These are phyloP conservation scores for Bothriochloa decipiens DNA, from an alignment of 176 grass and related monocot genomes.

Conservation along the genomic window DNA sequence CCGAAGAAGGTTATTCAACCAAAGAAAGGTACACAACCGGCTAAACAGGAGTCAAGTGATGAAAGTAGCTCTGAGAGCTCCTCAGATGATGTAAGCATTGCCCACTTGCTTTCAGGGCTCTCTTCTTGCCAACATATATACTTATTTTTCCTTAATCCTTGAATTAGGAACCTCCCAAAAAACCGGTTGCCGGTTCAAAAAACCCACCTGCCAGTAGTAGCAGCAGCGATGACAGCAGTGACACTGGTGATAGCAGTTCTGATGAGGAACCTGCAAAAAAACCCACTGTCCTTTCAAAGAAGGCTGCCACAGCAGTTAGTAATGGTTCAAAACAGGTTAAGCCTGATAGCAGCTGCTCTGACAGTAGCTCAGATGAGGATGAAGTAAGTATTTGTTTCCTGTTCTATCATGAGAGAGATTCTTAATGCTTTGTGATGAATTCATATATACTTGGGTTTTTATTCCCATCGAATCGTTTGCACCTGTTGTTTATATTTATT, in stretches of 20 bases:
- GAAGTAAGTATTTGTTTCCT: slow-evolving; percentile 44
- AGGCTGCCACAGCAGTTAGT: slow-evolving; percentile 33
- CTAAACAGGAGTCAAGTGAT: slow-evolving; percentile 58
- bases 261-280: slow-evolving; percentile 66
- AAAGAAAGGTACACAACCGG: slow-evolving; percentile 52
- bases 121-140: too few relatives aligned
- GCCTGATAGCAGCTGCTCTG: slow-evolving; percentile 58
- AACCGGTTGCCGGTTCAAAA: too few relatives aligned
- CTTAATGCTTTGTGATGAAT: neutral
- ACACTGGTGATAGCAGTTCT: slow-evolving; percentile 43
- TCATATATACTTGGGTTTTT: neutral
- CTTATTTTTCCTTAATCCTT: too few relatives aligned
- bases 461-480: neutral
- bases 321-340: slow-evolving; percentile 64
- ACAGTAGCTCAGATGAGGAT: slow-evolving; percentile 66
- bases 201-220: too few relatives aligned
- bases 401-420: neutral
- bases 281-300: slow-evolving; percentile 34
- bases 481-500: neutral
- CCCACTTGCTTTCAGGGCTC: too few relatives aligned
- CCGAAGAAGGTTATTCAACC: slow-evolving; percentile 56
- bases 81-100: slow-evolving; percentile 12
- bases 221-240: slow-evolving; percentile 34
- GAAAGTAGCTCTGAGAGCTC: slow-evolving; percentile 69
- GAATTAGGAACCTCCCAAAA: too few relatives aligned